phyloP scores from a whole-genome alignment of 2,329 filamentous ascomycete species.

The Pyrenophora graminea region DNA sequence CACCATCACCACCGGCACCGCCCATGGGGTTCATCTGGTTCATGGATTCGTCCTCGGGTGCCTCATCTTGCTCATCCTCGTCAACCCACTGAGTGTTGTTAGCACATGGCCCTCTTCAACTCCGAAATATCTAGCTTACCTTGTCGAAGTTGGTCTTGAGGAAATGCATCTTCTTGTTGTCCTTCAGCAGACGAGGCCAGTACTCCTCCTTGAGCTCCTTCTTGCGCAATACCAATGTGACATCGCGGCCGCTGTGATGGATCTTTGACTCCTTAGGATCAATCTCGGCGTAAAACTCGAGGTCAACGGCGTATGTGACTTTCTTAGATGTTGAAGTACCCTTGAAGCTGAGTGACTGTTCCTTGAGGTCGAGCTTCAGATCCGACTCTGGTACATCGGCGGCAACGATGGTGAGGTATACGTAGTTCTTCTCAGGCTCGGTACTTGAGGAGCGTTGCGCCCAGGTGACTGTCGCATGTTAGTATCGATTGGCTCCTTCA shows the following conservation, averaged over 20 bases:
- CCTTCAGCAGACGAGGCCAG: constrained; percentile 95
- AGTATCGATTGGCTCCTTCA: constrained; percentile 15
- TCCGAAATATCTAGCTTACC: constrained; percentile 53
- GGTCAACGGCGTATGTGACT: constrained; percentile 79
- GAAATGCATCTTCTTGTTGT: constrained; percentile 86
- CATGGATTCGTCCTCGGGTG: constrained; percentile 71
- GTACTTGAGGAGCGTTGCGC: constrained; percentile 87
- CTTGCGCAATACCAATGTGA: constrained; percentile 93
- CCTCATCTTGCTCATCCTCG: constrained; percentile 96
- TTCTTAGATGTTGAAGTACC: constrained; percentile 85
- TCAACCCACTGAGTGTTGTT: constrained; percentile 74
- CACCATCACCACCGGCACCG: constrained; percentile 59
- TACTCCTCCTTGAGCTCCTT: constrained; percentile 93
- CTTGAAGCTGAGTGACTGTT: constrained; percentile 77
- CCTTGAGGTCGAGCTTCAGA: constrained; percentile 75
- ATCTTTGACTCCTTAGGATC: constrained; percentile 82
- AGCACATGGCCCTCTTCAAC: constrained; percentile 9
- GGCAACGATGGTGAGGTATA: constrained; percentile 90
- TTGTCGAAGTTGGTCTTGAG: constrained; percentile 99
- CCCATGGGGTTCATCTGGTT: constrained; percentile 59
- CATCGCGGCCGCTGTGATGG: constrained; percentile 84
- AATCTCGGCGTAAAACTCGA: constrained; percentile 91
- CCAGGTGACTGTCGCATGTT: constrained; percentile 76
- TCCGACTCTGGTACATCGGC: constrained; percentile 78
- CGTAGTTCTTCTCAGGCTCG: constrained; percentile 86